Evolutionary conservation across 179 eudicot species (phyloP).

Genomic region (Amaranthus tricolor): DNA sequence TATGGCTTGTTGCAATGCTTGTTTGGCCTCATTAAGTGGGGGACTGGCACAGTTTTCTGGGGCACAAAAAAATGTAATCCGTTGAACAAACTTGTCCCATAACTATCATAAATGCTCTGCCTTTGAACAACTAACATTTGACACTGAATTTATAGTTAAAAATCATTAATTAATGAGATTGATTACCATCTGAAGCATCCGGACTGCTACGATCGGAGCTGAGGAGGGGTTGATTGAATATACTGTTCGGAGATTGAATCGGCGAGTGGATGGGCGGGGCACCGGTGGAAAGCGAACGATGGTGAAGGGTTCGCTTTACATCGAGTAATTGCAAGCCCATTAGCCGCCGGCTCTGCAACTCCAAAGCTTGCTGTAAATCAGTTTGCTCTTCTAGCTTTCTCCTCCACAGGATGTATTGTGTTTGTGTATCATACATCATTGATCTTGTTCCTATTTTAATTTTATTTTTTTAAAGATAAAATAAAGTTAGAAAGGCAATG

Average conservation of each 20-base stretch:
- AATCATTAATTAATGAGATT: background rate
- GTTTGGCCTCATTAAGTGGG: slow-evolving; percentile 37
- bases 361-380: slow-evolving; percentile 72
- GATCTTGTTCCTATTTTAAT: slow-evolving; percentile 45
- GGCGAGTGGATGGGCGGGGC: slow-evolving; percentile 50
- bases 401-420: slow-evolving; percentile 47
- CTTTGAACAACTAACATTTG: slow-evolving; percentile 14
- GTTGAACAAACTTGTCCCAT: slow-evolving; percentile 30
- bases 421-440: slow-evolving; percentile 48
- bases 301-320: slow-evolving; percentile 49
- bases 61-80: slow-evolving; percentile 33
- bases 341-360: slow-evolving; percentile 62
- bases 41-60: slow-evolving; percentile 42
- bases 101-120: slow-evolving; percentile 15
- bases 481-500: background rate
- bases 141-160: background rate
- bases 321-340: slow-evolving; percentile 76
- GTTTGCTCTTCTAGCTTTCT: slow-evolving; percentile 73
- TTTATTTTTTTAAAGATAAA: background rate
- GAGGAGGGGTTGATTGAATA: slow-evolving; percentile 37
- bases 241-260: slow-evolving; percentile 45
- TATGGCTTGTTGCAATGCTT: slow-evolving; percentile 37
- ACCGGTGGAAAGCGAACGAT: slow-evolving; percentile 37
- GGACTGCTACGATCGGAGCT: slow-evolving; percentile 28
- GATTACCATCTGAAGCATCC: slow-evolving; percentile 53